Percentiles rank a stretch among this genome's conserved stretches.
Evolutionary conservation across 441 rosid species (phyloP).

Genomic region (Daphne laureola): DNA sequence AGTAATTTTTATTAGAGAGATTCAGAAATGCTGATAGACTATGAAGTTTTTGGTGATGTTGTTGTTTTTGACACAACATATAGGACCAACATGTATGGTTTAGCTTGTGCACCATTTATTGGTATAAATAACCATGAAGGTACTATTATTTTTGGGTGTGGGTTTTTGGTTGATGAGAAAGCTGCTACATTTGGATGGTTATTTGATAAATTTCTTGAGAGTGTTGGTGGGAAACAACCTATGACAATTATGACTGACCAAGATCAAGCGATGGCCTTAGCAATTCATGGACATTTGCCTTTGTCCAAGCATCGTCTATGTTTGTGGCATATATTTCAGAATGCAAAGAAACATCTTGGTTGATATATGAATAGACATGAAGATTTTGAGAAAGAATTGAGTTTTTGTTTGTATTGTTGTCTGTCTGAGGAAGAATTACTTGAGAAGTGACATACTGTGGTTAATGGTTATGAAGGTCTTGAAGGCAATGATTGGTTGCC

Average conservation of each 20-base stretch:
- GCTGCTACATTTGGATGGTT: background rate
- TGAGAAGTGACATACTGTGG: too few species aligned
- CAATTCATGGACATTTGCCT: constrained; percentile 15
- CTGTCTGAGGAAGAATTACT: too few species aligned
- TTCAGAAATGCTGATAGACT: background rate
- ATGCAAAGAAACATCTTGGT: too few species aligned
- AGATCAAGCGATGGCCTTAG: too few species aligned
- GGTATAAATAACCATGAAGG: background rate
- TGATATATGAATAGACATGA: too few species aligned
- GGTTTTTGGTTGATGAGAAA: background rate
- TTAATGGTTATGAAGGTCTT: too few species aligned
- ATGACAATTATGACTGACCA: too few species aligned
- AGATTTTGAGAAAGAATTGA: too few species aligned
- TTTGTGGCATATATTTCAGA: too few species aligned
- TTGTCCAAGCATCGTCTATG: too few species aligned
- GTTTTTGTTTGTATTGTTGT: too few species aligned
- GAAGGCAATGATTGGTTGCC: too few species aligned
- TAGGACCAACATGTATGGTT: background rate
- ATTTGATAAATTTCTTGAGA: background rate
- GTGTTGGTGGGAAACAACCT: background rate
- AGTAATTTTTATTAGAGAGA: constrained; percentile 8
- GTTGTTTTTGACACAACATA: constrained; percentile 2
- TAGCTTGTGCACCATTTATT: constrained; percentile 5
- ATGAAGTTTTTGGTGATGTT: constrained; percentile 4
- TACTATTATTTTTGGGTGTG: background rate